phyloP scores from a whole-genome alignment of 352 stramenopile species.

The Halophytophthora batemanensis region DNA sequence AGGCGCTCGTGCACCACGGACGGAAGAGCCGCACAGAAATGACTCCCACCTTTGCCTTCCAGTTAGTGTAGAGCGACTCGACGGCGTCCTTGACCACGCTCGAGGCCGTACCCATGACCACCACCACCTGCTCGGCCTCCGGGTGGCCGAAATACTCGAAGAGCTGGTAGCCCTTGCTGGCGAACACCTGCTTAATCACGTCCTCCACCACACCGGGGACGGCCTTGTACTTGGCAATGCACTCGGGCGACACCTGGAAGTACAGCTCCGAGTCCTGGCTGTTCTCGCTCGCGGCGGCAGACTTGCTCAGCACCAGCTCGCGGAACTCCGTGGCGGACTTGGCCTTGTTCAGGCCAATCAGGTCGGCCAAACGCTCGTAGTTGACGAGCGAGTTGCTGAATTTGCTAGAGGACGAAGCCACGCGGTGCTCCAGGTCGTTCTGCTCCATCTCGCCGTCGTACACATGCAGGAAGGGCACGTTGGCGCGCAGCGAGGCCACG shows the following conservation, averaged over 20 bases:
- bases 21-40: slow-evolving; percentile 90
- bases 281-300: slow-evolving; percentile 38
- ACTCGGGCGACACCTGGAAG: slow-evolving; percentile 89
- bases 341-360: slow-evolving; percentile 55
- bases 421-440: slow-evolving; percentile 69
- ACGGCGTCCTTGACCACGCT: slow-evolving; percentile 87
- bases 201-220: slow-evolving; percentile 67
- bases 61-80: slow-evolving; percentile 81
- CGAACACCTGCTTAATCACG: slow-evolving; percentile 77
- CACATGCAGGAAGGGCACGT: slow-evolving; percentile 92
- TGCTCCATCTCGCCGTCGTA: slow-evolving; percentile 91
- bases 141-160: slow-evolving; percentile 91
- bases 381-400: slow-evolving; percentile 63
- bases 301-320: slow-evolving; percentile 59
- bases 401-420: slow-evolving; percentile 41
- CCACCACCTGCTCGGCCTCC: slow-evolving; percentile 81
- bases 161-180: slow-evolving; percentile 82
- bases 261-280: slow-evolving; percentile 85
- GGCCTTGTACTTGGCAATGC: slow-evolving; percentile 78
- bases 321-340: slow-evolving; percentile 51
- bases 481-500: slow-evolving; percentile 86
- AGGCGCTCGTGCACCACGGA: slow-evolving; percentile 78
- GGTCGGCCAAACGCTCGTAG: slow-evolving; percentile 65
- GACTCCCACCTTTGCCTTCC: slow-evolving; percentile 81
- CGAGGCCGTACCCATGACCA: slow-evolving; percentile 90